A percentile compares a stretch with the other conserved stretches of the same genome.
Conservation (phyloP, 768 basidiomycete genomes). For the Inosperma sp. region DNA sequence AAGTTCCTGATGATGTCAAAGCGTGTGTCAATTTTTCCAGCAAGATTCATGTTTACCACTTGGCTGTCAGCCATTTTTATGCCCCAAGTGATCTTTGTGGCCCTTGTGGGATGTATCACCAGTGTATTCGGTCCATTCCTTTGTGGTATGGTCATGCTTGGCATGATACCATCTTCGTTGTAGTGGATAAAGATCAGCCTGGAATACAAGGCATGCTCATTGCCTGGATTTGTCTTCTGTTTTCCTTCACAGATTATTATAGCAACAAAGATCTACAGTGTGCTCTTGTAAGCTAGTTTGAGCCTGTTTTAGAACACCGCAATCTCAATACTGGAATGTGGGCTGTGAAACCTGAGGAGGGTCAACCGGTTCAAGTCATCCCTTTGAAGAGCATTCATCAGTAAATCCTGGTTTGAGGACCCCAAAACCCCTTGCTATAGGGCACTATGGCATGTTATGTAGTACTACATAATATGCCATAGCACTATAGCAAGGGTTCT, state of each 20-base stretch:
- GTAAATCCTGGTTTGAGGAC: too few species aligned
- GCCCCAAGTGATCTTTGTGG: constrained; percentile 20
- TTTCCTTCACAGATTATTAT: constrained; percentile 25
- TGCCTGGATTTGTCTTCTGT: constrained; percentile 23
- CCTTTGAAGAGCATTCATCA: too few species aligned
- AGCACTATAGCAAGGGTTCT: too few species aligned
- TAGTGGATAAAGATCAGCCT: constrained; percentile 2
- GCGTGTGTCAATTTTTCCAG: background rate
- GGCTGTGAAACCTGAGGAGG: constrained; percentile 24
- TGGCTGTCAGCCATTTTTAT: constrained; percentile 1
- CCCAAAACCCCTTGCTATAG: too few species aligned
- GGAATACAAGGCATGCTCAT: constrained; percentile 25
- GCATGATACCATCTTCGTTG: constrained; percentile 23
- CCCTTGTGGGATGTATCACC: constrained; percentile 16
- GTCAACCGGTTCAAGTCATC: constrained; percentile 15
- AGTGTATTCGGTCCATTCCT: constrained; percentile 23
- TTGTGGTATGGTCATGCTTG: constrained; percentile 16
- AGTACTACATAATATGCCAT: too few species aligned
- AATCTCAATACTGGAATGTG: constrained; percentile 29
- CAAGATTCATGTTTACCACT: constrained; percentile 2
- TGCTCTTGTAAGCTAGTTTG: constrained; percentile 26
- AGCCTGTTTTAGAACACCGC: constrained; percentile 15
- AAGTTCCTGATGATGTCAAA: background rate
- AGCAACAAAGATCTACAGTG: constrained; percentile 14
- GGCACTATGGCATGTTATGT: too few species aligned